These are phyloP conservation scores for Pholiota adiposa DNA, from an alignment of 1,284 basidiomycete species.

Conservation along the genomic window DNA sequence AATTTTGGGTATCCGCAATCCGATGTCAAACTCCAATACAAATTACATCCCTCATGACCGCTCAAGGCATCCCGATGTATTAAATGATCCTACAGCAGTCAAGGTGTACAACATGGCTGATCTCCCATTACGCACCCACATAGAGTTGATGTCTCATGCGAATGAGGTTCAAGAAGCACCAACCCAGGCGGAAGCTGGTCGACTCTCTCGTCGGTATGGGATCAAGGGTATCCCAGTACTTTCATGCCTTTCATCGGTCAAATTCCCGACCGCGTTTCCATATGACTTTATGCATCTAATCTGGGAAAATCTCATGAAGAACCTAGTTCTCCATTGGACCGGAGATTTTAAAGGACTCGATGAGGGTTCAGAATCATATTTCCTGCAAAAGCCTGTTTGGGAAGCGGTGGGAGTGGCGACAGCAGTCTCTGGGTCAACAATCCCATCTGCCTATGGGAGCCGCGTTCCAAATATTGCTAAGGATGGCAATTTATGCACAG, in stretches of 20 bases:
- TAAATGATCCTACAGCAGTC: conserved; percentile 18
- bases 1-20: conserved; percentile 5
- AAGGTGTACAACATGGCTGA: conserved; percentile 32
- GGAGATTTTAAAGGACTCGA: conserved; percentile 39
- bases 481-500: conserved; percentile 29
- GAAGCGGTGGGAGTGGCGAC: conserved; percentile 35
- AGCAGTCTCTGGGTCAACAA: conserved; percentile 22
- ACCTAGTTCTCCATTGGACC: conserved; percentile 40
- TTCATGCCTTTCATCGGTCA: conserved; percentile 35
- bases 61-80: neutral
- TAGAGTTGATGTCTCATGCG: conserved; percentile 36
- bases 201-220: conserved; percentile 37
- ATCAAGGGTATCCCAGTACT: conserved; percentile 46
- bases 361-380: conserved; percentile 34
- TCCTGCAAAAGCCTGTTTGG: conserved; percentile 37
- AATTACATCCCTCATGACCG: neutral
- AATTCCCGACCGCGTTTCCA: conserved; percentile 45
- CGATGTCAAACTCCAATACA: conserved; percentile 4
- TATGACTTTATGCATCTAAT: conserved; percentile 55
- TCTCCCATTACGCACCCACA: conserved; percentile 32
- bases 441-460: conserved; percentile 34
- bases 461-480: conserved; percentile 30
- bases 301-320: conserved; percentile 44
- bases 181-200: conserved; percentile 26
- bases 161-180: conserved; percentile 33